These are phyloP conservation scores for Omphalotus guepiniiformis DNA, from an alignment of 768 basidiomycete species.

Conservation along the genomic window DNA sequence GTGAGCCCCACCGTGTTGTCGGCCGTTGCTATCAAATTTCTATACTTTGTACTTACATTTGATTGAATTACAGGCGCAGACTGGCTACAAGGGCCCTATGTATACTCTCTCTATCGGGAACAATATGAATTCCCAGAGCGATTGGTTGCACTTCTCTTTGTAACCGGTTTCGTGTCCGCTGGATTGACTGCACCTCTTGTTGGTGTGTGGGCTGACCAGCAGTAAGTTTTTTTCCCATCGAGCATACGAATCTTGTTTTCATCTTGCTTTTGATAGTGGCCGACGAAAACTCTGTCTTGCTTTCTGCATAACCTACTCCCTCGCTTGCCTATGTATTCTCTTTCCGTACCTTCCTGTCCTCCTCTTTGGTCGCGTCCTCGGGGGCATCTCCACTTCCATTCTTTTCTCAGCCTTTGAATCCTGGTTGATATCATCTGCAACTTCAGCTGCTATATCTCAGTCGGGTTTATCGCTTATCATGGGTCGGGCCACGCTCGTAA, in stretches of 20 bases:
- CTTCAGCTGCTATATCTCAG: conserved; percentile 44
- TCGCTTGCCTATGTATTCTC: conserved; percentile 56
- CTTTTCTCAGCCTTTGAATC: conserved; percentile 75
- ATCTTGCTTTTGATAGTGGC: conserved; percentile 39
- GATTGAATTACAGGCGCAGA: conserved; percentile 49
- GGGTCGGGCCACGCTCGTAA: conserved; percentile 69
- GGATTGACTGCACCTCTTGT: conserved; percentile 66
- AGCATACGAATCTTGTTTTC: neutral
- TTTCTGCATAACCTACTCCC: conserved; percentile 65
- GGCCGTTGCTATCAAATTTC: neutral
- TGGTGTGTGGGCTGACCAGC: conserved; percentile 75
- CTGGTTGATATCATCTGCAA: conserved; percentile 67
- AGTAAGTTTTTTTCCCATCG: conserved; percentile 37
- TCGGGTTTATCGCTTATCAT: conserved; percentile 64
- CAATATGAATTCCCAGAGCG: conserved; percentile 63
- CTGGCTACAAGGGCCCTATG: conserved; percentile 78
- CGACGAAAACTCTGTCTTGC: conserved; percentile 63
- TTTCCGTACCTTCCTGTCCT: conserved; percentile 55
- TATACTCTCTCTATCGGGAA: conserved; percentile 70
- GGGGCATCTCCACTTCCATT: conserved; percentile 71
- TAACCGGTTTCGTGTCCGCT: conserved; percentile 72
- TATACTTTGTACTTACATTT: neutral
- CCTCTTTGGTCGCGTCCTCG: conserved; percentile 59
- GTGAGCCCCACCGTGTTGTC: conserved; percentile 29
- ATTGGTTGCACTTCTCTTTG: conserved; percentile 65